phyloP scores from a whole-genome alignment of 1,284 basidiomycete species.

The Paramarasmius palmivorus region DNA sequence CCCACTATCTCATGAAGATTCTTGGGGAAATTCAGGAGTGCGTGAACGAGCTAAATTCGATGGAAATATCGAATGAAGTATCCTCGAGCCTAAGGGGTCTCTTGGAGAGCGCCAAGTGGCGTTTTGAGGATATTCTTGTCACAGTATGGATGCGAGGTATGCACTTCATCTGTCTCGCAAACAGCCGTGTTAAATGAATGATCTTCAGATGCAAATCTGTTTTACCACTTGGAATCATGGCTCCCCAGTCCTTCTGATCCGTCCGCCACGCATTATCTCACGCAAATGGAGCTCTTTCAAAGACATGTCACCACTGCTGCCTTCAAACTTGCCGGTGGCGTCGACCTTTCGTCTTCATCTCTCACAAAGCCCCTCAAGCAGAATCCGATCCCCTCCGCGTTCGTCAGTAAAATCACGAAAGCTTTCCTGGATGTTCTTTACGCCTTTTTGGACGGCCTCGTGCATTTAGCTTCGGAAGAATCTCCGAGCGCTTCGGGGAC shows the following conservation, averaged over 20 bases:
- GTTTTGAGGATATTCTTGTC: conserved; percentile 83
- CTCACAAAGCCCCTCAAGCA: conserved; percentile 56
- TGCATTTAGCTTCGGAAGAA: conserved; percentile 80
- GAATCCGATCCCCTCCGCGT: conserved; percentile 55
- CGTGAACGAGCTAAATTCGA: conserved; percentile 76
- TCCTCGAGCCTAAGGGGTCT: conserved; percentile 69
- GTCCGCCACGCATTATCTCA: conserved; percentile 67
- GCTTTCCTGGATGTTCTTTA: conserved; percentile 89
- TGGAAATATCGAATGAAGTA: conserved; percentile 83
- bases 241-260: conserved; percentile 56
- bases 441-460: conserved; percentile 87
- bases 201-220: conserved; percentile 76
- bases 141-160: conserved; percentile 82
- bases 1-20: conserved; percentile 79
- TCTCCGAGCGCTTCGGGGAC: conserved; percentile 49
- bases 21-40: conserved; percentile 86
- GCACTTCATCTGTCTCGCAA: conserved; percentile 18
- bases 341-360: conserved; percentile 52
- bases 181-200: conserved; percentile 9
- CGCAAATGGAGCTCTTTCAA: conserved; percentile 83
- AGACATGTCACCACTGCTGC: conserved; percentile 77
- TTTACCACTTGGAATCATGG: conserved; percentile 91
- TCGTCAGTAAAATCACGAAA: conserved; percentile 76
- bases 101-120: conserved; percentile 84
- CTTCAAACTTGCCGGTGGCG: conserved; percentile 83